Evolutionary conservation across 768 basidiomycete species (phyloP).

Genomic region (Suillus ampliporus): DNA sequence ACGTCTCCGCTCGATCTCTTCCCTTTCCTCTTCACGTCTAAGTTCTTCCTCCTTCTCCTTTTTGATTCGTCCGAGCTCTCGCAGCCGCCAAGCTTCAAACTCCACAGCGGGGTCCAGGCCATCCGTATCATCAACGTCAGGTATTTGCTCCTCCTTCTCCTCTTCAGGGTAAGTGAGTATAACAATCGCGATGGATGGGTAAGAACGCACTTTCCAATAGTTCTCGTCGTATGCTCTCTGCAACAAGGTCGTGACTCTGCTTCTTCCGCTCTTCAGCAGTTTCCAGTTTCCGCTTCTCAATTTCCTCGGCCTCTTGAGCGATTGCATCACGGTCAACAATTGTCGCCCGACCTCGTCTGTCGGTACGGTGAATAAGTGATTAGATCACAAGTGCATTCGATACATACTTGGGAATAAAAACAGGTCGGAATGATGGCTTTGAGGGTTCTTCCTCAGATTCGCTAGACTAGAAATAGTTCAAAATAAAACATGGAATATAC

Average conservation of each 20-base stretch:
- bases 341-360: slow-evolving; percentile 77
- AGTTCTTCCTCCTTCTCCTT: slow-evolving; percentile 91
- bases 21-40: slow-evolving; percentile 80
- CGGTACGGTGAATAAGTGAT: slow-evolving; percentile 12
- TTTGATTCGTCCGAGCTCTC: slow-evolving; percentile 93
- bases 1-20: slow-evolving; percentile 89
- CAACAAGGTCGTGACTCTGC: slow-evolving; percentile 91
- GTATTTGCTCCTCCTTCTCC: slow-evolving; percentile 83
- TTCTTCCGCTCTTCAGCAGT: slow-evolving; percentile 85
- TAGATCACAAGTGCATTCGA: neutral
- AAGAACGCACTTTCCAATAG: slow-evolving; percentile 81
- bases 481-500: slow-evolving; percentile 13
- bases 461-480: slow-evolving; percentile 62
- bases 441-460: slow-evolving; percentile 83
- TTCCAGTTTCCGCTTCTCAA: slow-evolving; percentile 66
- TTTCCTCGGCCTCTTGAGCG: slow-evolving; percentile 78
- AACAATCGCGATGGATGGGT: slow-evolving; percentile 1
- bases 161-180: slow-evolving; percentile 50
- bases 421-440: slow-evolving; percentile 84
- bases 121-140: slow-evolving; percentile 95
- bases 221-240: slow-evolving; percentile 91
- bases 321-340: slow-evolving; percentile 71
- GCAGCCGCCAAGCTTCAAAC: slow-evolving; percentile 95
- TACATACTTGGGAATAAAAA: slow-evolving; percentile 92
- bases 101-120: slow-evolving; percentile 87